Conservation (phyloP, 352 stramenopile species). For the Pythium scleroteichum region DNA sequence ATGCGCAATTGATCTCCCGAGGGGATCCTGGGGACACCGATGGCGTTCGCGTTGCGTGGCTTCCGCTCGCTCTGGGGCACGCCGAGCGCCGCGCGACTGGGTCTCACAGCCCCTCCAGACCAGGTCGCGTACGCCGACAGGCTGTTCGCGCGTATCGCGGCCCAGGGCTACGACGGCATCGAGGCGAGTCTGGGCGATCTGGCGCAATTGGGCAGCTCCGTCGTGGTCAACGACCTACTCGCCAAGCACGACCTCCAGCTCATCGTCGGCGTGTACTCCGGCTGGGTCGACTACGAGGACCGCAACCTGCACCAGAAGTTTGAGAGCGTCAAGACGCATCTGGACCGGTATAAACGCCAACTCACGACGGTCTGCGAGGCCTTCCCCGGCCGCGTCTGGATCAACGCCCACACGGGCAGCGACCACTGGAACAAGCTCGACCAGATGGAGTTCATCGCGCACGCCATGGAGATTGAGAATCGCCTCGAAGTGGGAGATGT, state of each 20-base stretch:
- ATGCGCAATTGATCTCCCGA: background rate
- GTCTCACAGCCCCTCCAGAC: constrained; percentile 5
- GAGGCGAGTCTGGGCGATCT: constrained; percentile 70
- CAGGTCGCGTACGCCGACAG: constrained; percentile 31
- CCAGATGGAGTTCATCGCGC: constrained; percentile 53
- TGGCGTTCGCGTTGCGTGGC: constrained; percentile 36
- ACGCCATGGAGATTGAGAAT: constrained; percentile 45
- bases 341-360: constrained; percentile 44
- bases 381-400: constrained; percentile 32
- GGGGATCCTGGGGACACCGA: background rate
- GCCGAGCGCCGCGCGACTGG: constrained; percentile 36
- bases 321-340: constrained; percentile 43
- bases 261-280: constrained; percentile 69
- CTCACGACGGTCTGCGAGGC: constrained; percentile 31
- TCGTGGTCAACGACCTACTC: constrained; percentile 42
- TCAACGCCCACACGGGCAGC: constrained; percentile 65
- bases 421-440: constrained; percentile 53
- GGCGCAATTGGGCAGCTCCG: constrained; percentile 43
- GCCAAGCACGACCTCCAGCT: constrained; percentile 53
- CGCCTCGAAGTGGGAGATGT: constrained; percentile 36
- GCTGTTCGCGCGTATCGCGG: constrained; percentile 39
- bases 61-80: constrained; percentile 68
- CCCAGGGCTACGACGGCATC: constrained; percentile 65
- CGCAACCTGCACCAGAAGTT: constrained; percentile 54
- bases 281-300: constrained; percentile 73